These are phyloP conservation scores for Hyaloscypha variabilis DNA, from an alignment of 495 filamentous ascomycete species.

Conservation along the genomic window DNA sequence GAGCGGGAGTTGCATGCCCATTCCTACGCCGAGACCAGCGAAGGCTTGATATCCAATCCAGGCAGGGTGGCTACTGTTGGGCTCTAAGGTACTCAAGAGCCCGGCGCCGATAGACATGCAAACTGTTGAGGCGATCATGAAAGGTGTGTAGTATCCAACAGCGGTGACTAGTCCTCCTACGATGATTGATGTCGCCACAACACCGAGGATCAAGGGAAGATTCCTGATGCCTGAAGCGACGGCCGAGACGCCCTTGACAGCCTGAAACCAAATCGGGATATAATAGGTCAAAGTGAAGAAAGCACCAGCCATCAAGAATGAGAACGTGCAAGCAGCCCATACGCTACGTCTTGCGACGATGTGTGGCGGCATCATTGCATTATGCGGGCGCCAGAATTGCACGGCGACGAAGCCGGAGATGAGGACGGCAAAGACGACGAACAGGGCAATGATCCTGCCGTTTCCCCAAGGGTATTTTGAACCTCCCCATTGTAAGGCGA, in stretches of 20 bases:
- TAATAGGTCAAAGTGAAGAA: slow-evolving; percentile 29
- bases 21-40: slow-evolving; percentile 67
- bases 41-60: slow-evolving; percentile 75
- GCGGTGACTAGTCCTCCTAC: slow-evolving; percentile 54
- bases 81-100: slow-evolving; percentile 59
- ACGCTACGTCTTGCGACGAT: slow-evolving; percentile 37
- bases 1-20: slow-evolving; percentile 65
- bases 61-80: slow-evolving; percentile 46
- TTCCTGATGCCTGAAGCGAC: slow-evolving; percentile 71
- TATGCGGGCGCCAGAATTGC: slow-evolving; percentile 64
- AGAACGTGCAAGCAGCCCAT: neutral
- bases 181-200: slow-evolving; percentile 46
- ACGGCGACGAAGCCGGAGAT: slow-evolving; percentile 61
- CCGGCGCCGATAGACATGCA: slow-evolving; percentile 62
- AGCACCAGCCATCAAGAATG: neutral
- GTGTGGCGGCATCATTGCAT: slow-evolving; percentile 71
- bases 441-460: slow-evolving; percentile 69
- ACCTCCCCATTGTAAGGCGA: slow-evolving; percentile 89
- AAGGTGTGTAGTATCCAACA: slow-evolving; percentile 69
- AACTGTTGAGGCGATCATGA: slow-evolving; percentile 51
- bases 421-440: slow-evolving; percentile 69
- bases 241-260: slow-evolving; percentile 59
- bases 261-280: slow-evolving; percentile 86
- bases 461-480: slow-evolving; percentile 66
- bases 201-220: slow-evolving; percentile 54